A percentile compares a stretch with the other conserved stretches of the same genome.
phyloP scores from a whole-genome alignment of 768 basidiomycete genomes.

The Pulveroboletus sp. region DNA sequence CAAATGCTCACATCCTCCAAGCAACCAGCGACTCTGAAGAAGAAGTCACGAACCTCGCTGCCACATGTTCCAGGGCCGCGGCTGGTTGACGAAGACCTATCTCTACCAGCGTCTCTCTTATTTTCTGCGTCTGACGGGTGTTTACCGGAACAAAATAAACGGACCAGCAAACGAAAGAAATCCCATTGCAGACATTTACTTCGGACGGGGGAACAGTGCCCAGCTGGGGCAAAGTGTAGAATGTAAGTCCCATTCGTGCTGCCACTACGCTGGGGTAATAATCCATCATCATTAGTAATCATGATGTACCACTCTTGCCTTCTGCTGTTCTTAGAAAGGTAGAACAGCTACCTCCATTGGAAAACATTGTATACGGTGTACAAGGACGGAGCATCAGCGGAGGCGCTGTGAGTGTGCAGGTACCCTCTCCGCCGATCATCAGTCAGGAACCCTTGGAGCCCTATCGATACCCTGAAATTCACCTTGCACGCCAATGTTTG shows the following conservation, averaged over 20 bases:
- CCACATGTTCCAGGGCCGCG: not conserved
- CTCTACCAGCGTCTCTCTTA: conserved; percentile 16
- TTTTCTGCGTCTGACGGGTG: conserved; percentile 23
- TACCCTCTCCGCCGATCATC: conserved; percentile 10
- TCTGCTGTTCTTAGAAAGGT: conserved; percentile 7
- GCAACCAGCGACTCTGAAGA: conserved; percentile 1
- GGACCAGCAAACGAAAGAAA: conserved; percentile 25
- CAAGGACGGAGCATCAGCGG: conserved; percentile 24
- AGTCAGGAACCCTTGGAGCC: conserved; percentile 5
- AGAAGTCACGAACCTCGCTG: conserved; percentile 2
- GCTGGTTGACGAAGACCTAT: conserved; percentile 20
- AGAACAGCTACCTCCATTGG: conserved; percentile 4
- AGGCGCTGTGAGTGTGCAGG: no score
- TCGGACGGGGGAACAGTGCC: conserved; percentile 42
- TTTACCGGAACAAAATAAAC: conserved; percentile 7
- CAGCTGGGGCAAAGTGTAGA: conserved; percentile 37
- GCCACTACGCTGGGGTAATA: not conserved
- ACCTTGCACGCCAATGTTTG: conserved; percentile 32
- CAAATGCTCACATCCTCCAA: conserved; percentile 12
- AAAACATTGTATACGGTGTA: conserved; percentile 3
- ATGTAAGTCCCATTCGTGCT: conserved; percentile 33
- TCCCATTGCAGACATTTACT: conserved; percentile 40
- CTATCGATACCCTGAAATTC: conserved; percentile 33
- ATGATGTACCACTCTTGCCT: conserved; percentile 24
- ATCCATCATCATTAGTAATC: conserved; percentile 12